Evolutionary conservation across 441 rosid species (phyloP).

Genomic region (Populus hybrid): DNA sequence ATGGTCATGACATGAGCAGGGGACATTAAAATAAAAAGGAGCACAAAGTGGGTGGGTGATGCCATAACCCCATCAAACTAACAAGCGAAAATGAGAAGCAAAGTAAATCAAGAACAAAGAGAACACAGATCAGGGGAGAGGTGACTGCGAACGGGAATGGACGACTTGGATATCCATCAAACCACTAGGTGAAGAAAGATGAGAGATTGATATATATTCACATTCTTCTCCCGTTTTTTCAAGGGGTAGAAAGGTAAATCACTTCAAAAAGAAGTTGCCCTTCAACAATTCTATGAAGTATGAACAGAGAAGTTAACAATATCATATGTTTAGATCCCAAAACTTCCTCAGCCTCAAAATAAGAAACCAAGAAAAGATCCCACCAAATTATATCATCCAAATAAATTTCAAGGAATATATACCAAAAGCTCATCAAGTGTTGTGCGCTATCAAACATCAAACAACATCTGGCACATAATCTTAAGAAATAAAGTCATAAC

Average conservation of each 20-base stretch:
- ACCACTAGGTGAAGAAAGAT: neutral
- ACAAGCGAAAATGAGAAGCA: neutral
- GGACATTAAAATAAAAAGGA: too few relatives aligned
- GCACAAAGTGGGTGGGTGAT: neutral
- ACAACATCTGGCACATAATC: neutral
- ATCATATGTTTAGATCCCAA: slow-evolving; percentile 9
- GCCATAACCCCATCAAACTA: slow-evolving; percentile 18
- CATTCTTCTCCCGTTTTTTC: neutral
- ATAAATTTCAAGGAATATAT: neutral
- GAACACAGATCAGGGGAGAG: neutral
- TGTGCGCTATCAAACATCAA: neutral
- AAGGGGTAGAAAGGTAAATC: slow-evolving; percentile 31
- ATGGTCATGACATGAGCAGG: slow-evolving; percentile 9
- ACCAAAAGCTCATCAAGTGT: neutral
- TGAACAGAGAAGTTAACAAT: neutral
- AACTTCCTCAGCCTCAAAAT: slow-evolving; percentile 2
- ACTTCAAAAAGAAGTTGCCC: slow-evolving; percentile 4
- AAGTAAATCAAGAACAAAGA: neutral
- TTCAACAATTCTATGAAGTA: slow-evolving; percentile 6
- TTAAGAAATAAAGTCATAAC: neutral
- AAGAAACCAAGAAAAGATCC: slow-evolving; percentile 2
- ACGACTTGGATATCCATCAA: slow-evolving; percentile 6
- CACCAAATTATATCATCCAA: neutral
- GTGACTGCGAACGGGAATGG: neutral
- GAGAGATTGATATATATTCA: neutral